These are phyloP conservation scores for Perilla frutescens DNA, from an alignment of 257 asterid species.

Conservation along the genomic window DNA sequence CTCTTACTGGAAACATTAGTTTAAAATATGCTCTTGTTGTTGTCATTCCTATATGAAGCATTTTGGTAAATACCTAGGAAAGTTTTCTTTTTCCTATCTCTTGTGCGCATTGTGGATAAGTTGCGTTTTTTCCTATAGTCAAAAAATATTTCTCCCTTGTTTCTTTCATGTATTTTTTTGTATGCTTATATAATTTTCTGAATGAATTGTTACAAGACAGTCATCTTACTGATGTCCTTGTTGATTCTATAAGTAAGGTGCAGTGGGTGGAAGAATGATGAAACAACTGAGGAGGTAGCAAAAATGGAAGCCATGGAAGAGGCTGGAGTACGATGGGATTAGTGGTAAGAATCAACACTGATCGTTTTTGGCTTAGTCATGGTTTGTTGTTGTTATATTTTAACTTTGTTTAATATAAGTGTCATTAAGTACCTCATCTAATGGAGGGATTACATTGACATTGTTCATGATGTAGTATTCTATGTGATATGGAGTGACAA, in stretches of 20 bases:
- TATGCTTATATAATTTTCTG: conserved; percentile 4
- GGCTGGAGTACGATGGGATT: conserved; percentile 95
- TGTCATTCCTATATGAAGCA: no score
- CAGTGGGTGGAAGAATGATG: conserved; percentile 99
- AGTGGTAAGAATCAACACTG: conserved; percentile 53
- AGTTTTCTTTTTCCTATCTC: neutral
- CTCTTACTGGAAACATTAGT: neutral
- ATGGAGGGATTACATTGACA: neutral
- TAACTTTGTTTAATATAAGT: conserved; percentile 2
- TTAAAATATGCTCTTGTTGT: no score
- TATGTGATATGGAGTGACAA: conserved; percentile 6
- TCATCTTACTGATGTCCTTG: conserved; percentile 20
- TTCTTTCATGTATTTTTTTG: neutral
- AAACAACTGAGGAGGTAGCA: conserved; percentile 91
- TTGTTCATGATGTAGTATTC: neutral
- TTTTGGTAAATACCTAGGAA: neutral
- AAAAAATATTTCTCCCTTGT: neutral
- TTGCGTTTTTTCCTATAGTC: conserved; percentile 21
- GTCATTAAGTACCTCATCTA: conserved; percentile 2
- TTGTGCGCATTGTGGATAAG: conserved; percentile 9
- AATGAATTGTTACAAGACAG: conserved; percentile 13
- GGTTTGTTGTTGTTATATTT: neutral
- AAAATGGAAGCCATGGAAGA: conserved; percentile 91
- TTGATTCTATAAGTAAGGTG: conserved; percentile 49
- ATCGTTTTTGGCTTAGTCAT: conserved; percentile 4